Percentiles rank a stretch among this genome's conserved stretches.
These are phyloP conservation scores for Claviceps humidiphila DNA, from an alignment of 2,329 filamentous ascomycete species.

Conservation along the genomic window DNA sequence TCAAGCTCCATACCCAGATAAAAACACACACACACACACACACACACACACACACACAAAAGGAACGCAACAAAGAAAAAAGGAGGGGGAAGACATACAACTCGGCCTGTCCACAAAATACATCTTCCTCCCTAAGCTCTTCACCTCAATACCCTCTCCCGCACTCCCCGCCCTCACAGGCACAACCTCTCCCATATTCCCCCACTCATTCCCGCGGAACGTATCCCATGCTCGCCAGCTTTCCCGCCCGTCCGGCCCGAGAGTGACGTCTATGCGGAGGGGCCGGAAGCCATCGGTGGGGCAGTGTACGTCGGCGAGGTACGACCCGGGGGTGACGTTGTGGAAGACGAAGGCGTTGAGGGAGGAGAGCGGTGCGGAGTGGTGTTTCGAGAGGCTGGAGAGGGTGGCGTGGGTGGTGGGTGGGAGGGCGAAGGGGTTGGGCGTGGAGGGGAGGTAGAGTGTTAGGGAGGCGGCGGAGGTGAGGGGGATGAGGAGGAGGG, in stretches of 20 bases:
- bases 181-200: constrained; percentile 60
- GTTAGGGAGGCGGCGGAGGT: constrained; percentile 21
- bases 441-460: constrained; percentile 32
- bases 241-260: constrained; percentile 20
- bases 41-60: not conserved
- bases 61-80: not conserved
- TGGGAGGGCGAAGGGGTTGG: constrained; percentile 42
- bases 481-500: constrained; percentile 17
- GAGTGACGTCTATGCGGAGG: constrained; percentile 60
- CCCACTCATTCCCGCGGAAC: constrained; percentile 81
- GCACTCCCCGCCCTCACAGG: constrained; percentile 20
- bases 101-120: constrained; percentile 65
- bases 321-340: constrained; percentile 58
- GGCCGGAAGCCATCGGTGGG: constrained; percentile 64
- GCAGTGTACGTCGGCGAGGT: constrained; percentile 71
- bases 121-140: constrained; percentile 48
- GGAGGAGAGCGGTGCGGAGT: constrained; percentile 49
- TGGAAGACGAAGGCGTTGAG: constrained; percentile 63
- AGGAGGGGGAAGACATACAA: constrained; percentile 44
- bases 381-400: constrained; percentile 24
- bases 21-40: not conserved
- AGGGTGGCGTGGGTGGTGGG: constrained; percentile 54
- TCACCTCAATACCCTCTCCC: constrained; percentile 40
- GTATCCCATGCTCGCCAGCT: constrained; percentile 62
- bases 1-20: no score